phyloP scores from a whole-genome alignment of 75 land plant species.

The Gnetum montanum region DNA sequence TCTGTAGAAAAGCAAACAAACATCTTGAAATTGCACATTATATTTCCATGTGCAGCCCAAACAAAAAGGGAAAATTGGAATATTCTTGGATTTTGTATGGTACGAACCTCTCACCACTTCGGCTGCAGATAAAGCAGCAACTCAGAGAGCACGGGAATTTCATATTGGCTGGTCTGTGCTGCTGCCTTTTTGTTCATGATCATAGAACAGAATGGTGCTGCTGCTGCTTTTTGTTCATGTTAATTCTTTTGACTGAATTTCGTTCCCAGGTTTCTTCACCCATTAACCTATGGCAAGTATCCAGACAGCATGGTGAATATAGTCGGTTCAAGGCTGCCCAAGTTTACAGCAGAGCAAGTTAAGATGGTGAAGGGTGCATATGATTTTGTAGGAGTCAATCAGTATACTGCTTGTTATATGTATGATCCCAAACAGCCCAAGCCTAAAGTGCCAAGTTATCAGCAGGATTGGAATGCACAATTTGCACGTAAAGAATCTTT shows the following conservation, averaged over 20 bases:
- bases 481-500: slow-evolving; percentile 46
- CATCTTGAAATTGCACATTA: background rate
- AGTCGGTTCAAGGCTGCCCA: slow-evolving; percentile 55
- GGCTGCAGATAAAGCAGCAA: slow-evolving; percentile 18
- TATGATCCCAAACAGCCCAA: slow-evolving; percentile 23
- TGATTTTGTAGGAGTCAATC: slow-evolving; percentile 61
- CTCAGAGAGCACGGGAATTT: slow-evolving; percentile 35
- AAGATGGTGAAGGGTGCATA: slow-evolving; percentile 57
- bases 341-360: slow-evolving; percentile 41
- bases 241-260: background rate
- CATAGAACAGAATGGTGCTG: background rate
- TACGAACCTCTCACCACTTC: slow-evolving; percentile 30
- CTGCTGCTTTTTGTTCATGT: background rate
- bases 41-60: slow-evolving; percentile 14
- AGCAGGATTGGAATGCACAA: slow-evolving; percentile 52
- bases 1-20: background rate
- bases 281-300: slow-evolving; percentile 60
- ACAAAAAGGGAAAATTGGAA: slow-evolving; percentile 40
- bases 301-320: slow-evolving; percentile 56
- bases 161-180: slow-evolving; percentile 32
- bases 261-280: slow-evolving; percentile 50
- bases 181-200: background rate
- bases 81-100: slow-evolving; percentile 32
- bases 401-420: slow-evolving; percentile 60
- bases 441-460: slow-evolving; percentile 25